A percentile compares a stretch with the other conserved stretches of the same genome.
phyloP scores from a whole-genome alignment of 345 rosid genomes.

The Xanthoceras sorbifolium region DNA sequence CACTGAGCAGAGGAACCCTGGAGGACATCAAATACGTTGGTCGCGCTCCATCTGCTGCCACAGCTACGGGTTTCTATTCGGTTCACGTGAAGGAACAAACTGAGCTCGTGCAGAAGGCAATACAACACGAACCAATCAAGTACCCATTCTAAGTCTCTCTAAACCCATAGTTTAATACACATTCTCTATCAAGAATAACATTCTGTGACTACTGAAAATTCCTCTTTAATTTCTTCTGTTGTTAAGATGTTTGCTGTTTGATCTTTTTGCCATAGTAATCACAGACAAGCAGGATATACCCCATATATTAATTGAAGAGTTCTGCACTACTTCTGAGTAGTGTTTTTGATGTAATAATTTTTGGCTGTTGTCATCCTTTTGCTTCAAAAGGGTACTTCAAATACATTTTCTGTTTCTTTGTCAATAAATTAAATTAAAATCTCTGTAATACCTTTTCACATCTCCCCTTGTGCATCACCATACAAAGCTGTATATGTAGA shows the following conservation, averaged over 20 bases:
- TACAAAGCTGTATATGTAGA: too few species aligned
- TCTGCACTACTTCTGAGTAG: conserved; percentile 1
- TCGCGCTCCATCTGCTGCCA: conserved; percentile 75
- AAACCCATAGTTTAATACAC: conserved; percentile 1
- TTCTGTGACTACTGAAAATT: not conserved
- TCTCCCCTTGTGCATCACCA: not conserved
- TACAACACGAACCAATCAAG: conserved; percentile 58
- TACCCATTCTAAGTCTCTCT: conserved; percentile 15
- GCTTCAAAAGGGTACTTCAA: not conserved
- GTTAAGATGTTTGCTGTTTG: not conserved
- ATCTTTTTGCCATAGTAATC: not conserved
- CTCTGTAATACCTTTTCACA: too few species aligned
- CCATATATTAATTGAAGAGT: not conserved
- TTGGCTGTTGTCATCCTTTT: not conserved
- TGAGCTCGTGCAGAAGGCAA: conserved; percentile 56
- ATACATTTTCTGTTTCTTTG: not conserved
- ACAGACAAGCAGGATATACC: not conserved
- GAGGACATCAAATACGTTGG: conserved; percentile 70
- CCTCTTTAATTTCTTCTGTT: not conserved
- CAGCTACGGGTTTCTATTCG: conserved; percentile 71
- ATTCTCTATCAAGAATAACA: not conserved
- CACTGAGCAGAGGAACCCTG: conserved; percentile 48
- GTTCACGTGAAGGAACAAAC: conserved; percentile 62
- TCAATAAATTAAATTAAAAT: not conserved
- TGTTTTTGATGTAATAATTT: conserved; percentile 12